phyloP scores from a whole-genome alignment of 495 filamentous ascomycete species.

The Tuber brumale region DNA sequence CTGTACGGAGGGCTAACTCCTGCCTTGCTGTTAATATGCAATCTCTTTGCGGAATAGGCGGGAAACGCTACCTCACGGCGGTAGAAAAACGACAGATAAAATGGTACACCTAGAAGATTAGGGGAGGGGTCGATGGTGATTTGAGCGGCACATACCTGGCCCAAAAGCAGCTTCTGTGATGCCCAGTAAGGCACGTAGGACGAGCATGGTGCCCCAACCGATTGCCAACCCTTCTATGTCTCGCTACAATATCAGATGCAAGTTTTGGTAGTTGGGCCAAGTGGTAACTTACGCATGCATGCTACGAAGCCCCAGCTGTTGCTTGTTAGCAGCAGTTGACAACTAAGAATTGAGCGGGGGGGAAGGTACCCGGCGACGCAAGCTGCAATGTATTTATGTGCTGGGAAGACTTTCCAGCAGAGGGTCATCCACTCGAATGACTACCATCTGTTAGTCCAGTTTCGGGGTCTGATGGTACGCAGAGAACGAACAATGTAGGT shows the following conservation, averaged over 20 bases:
- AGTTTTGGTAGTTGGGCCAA: slow-evolving; percentile 45
- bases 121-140: slow-evolving; percentile 14
- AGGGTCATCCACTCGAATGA: slow-evolving; percentile 63
- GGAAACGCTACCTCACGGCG: slow-evolving; percentile 49
- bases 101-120: slow-evolving; percentile 53
- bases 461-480: neutral
- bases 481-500: slow-evolving; percentile 47
- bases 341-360: slow-evolving; percentile 11
- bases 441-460: slow-evolving; percentile 42
- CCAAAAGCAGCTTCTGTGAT: slow-evolving; percentile 63
- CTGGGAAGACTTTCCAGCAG: slow-evolving; percentile 63
- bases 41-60: neutral
- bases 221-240: slow-evolving; percentile 48
- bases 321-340: neutral
- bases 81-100: slow-evolving; percentile 78
- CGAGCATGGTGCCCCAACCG: slow-evolving; percentile 61
- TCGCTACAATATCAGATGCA: slow-evolving; percentile 54
- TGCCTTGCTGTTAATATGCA: slow-evolving; percentile 11
- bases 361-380: slow-evolving; percentile 41
- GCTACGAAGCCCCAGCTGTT: slow-evolving; percentile 40
- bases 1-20: slow-evolving; percentile 69
- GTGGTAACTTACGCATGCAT: slow-evolving; percentile 45
- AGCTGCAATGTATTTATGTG: slow-evolving; percentile 45
- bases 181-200: slow-evolving; percentile 61
- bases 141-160: slow-evolving; percentile 43